Evolutionary conservation across 352 stramenopile species (phyloP).

Genomic region (Plasmopara halstedii): DNA sequence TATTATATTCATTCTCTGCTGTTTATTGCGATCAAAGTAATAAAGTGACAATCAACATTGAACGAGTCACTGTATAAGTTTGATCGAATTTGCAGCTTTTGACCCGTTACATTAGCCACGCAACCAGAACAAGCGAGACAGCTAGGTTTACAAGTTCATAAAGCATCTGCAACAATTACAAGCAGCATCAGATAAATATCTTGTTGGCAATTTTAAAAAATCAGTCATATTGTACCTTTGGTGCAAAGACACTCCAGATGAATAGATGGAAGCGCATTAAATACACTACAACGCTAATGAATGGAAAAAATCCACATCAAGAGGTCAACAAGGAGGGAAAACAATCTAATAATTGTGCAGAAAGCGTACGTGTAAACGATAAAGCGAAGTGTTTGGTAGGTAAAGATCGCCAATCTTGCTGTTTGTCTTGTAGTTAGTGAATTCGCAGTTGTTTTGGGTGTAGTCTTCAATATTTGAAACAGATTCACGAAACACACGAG

Average conservation of each 20-base stretch:
- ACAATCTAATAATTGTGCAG: neutral
- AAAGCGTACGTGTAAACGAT: conserved; percentile 52
- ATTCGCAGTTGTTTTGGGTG: neutral
- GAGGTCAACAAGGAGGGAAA: neutral
- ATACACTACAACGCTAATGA: conserved; percentile 64
- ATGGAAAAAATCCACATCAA: neutral
- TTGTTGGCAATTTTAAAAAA: neutral
- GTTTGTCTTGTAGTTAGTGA: conserved; percentile 1
- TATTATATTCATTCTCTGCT: no score
- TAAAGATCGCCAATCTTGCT: conserved; percentile 33
- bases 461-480: conserved; percentile 29
- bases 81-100: no score
- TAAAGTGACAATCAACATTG: no score
- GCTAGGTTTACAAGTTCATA: conserved; percentile 60
- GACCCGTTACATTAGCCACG: conserved; percentile 6
- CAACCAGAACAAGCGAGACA: conserved; percentile 24
- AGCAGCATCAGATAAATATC: conserved; percentile 2
- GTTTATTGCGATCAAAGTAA: no score
- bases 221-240: conserved; percentile 49
- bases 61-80: no score
- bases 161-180: conserved; percentile 42
- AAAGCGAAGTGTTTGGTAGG: conserved; percentile 54
- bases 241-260: conserved; percentile 88
- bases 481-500: conserved; percentile 51
- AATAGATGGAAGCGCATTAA: conserved; percentile 88